These are phyloP conservation scores for Alisma plantagoaquatica DNA, from an alignment of 106 monocot genomes.

Conservation along the genomic window DNA sequence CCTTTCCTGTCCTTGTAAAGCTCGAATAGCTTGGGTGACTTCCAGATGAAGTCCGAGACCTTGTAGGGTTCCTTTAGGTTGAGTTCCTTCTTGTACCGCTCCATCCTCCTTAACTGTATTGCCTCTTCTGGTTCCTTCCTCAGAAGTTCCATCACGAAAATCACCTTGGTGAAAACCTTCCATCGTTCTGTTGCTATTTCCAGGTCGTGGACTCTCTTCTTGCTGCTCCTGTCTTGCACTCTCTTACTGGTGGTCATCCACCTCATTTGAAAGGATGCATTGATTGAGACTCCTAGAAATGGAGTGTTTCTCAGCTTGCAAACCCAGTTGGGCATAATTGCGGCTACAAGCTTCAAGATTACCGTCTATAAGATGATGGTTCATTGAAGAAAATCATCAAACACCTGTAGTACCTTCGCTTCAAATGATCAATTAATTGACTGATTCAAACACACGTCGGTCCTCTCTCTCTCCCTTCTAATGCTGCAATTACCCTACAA, in stretches of 20 bases:
- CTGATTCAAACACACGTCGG: too few species aligned
- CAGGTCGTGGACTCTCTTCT: slow-evolving; percentile 60
- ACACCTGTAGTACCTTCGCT: too few species aligned
- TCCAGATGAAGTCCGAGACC: slow-evolving; percentile 47
- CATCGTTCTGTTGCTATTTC: slow-evolving; percentile 59
- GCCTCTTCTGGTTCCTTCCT: slow-evolving; percentile 53
- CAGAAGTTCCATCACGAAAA: slow-evolving; percentile 38
- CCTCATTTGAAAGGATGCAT: slow-evolving; percentile 22
- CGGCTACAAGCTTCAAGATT: too few species aligned
- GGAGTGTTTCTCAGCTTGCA: too few species aligned
- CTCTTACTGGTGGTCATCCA: slow-evolving; percentile 59
- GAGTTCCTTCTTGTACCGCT: slow-evolving; percentile 43
- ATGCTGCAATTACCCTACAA: too few species aligned
- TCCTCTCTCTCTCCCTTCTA: too few species aligned
- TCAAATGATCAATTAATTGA: too few species aligned
- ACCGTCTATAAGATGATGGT: too few species aligned
- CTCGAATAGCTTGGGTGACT: slow-evolving; percentile 59
- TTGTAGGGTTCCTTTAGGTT: slow-evolving; percentile 43
- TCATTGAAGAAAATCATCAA: too few species aligned
- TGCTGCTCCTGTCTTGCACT: slow-evolving; percentile 71
- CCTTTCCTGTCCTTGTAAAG: slow-evolving; percentile 49
- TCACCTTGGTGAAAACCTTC: slow-evolving; percentile 51
- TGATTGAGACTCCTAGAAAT: too few species aligned
- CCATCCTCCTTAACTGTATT: slow-evolving; percentile 37
- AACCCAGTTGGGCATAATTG: too few species aligned